phyloP scores from a whole-genome alignment of 208 protist species.

The Crithidia expoeki region DNA sequence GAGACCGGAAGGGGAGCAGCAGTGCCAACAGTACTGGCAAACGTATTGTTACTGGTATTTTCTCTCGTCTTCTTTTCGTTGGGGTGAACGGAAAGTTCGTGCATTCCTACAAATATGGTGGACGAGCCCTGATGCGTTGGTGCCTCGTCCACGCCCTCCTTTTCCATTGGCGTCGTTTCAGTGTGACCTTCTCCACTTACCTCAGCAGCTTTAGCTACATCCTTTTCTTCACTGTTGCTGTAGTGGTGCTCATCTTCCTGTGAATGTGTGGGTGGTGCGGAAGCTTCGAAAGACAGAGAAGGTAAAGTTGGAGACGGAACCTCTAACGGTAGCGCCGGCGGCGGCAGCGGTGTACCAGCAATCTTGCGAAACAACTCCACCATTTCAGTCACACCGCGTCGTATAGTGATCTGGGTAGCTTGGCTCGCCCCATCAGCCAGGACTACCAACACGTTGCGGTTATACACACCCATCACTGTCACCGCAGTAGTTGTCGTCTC shows the following conservation, averaged over 20 bases:
- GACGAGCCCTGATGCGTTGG: background rate
- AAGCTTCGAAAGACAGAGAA: no score
- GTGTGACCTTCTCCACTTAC: background rate
- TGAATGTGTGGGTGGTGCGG: no score
- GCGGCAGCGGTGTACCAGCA: conserved; percentile 19
- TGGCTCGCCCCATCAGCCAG: conserved; percentile 38
- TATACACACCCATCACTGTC: conserved; percentile 49
- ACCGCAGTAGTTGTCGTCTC: background rate
- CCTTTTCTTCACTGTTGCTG: background rate
- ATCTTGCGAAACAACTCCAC: conserved; percentile 38
- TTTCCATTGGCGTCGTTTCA: background rate
- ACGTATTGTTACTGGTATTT: background rate
- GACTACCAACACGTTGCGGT: conserved; percentile 43
- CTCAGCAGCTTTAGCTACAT: background rate
- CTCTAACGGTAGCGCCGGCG: conserved; percentile 5
- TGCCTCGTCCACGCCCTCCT: background rate
- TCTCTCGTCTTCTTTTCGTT: background rate
- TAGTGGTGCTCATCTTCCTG: no score
- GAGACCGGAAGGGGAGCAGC: background rate
- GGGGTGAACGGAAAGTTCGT: background rate
- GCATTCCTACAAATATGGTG: background rate
- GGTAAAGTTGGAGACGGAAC: background rate
- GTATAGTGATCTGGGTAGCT: conserved; percentile 27
- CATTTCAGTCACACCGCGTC: conserved; percentile 26
- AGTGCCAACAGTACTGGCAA: background rate